A percentile compares a stretch with the other conserved stretches of the same genome.
phyloP scores from a whole-genome alignment of 1,284 basidiomycete genomes.

The Ganoderma boninense region DNA sequence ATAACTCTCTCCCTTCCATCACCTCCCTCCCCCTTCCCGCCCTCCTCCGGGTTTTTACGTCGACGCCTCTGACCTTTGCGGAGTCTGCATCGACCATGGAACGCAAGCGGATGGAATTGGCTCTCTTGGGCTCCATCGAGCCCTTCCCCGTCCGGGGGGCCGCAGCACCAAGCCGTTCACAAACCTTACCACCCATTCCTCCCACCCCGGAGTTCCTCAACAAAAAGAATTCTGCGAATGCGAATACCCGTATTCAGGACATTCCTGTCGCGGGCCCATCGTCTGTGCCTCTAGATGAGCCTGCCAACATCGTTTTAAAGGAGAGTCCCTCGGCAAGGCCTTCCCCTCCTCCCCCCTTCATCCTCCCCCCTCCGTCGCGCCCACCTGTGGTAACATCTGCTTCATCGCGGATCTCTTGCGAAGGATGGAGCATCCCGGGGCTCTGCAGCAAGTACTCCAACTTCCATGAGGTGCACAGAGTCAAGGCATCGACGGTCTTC shows the following conservation, averaged over 20 bases:
- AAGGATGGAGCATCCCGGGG: conserved; percentile 57
- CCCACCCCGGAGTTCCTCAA: not conserved
- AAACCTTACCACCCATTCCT: not conserved
- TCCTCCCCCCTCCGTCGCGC: not conserved
- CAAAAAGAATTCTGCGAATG: no score
- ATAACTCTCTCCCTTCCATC: not conserved
- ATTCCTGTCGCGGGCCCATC: conserved; percentile 4
- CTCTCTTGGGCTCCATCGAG: not conserved
- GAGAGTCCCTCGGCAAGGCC: not conserved
- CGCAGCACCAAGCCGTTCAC: not conserved
- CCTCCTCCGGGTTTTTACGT: not conserved
- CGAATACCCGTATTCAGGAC: not conserved
- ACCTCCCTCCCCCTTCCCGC: not conserved
- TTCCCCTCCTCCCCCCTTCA: not conserved
- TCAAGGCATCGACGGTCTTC: conserved; percentile 42
- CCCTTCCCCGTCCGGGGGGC: not conserved
- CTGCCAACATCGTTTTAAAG: not conserved
- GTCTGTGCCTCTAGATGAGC: not conserved
- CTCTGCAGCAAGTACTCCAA: conserved; percentile 48
- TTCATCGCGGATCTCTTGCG: conserved; percentile 48
- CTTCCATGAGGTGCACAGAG: conserved; percentile 54
- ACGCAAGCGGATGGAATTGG: conserved; percentile 1
- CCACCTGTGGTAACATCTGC: not conserved
- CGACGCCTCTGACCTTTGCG: not conserved
- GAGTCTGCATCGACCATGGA: not conserved